phyloP scores from a whole-genome alignment of 2,329 filamentous ascomycete species.

The Simplicillium aogashimaense region DNA sequence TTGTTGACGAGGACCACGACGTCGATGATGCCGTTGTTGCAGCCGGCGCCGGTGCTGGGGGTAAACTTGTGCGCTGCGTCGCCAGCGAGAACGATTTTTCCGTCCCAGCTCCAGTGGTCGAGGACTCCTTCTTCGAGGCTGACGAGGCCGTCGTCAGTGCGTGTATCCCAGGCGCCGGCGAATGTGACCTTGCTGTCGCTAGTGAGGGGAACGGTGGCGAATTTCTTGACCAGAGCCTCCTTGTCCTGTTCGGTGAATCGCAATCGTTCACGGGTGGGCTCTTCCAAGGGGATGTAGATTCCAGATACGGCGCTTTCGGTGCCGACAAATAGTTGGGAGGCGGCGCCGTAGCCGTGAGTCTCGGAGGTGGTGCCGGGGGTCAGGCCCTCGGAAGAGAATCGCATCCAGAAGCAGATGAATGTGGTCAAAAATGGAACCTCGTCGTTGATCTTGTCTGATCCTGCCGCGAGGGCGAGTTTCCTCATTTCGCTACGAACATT shows the following conservation, averaged over 20 bases:
- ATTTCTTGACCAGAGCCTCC: slow-evolving; percentile 11
- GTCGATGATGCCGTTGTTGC: slow-evolving; percentile 20
- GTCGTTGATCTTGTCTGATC: slow-evolving; percentile 9
- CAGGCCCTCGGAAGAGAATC: slow-evolving; percentile 5
- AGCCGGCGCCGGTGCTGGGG: slow-evolving; percentile 17
- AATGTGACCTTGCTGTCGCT: slow-evolving; percentile 11
- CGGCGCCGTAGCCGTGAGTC: slow-evolving; percentile 8
- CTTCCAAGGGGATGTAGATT: slow-evolving; percentile 16
- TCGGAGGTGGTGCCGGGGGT: slow-evolving; percentile 6
- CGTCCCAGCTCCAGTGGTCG: slow-evolving; percentile 14
- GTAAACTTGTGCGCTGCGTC: slow-evolving; percentile 23
- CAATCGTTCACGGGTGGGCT: slow-evolving; percentile 13
- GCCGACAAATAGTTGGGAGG: slow-evolving; percentile 15
- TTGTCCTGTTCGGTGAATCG: slow-evolving; percentile 20
- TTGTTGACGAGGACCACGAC: slow-evolving; percentile 13
- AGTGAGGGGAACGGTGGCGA: slow-evolving; percentile 15
- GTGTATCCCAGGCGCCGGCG: slow-evolving; percentile 13
- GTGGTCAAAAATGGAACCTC: slow-evolving; percentile 15
- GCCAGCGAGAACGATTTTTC: slow-evolving; percentile 18
- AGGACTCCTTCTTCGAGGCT: slow-evolving; percentile 20
- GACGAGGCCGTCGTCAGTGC: slow-evolving; percentile 9
- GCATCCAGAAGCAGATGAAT: slow-evolving; percentile 11
- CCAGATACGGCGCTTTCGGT: slow-evolving; percentile 12
- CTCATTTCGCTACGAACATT: slow-evolving; percentile 23
- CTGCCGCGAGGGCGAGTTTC: slow-evolving; percentile 13